phyloP scores from a whole-genome alignment of 1,284 basidiomycete genomes.

The Sphaerobolus stellatus region DNA sequence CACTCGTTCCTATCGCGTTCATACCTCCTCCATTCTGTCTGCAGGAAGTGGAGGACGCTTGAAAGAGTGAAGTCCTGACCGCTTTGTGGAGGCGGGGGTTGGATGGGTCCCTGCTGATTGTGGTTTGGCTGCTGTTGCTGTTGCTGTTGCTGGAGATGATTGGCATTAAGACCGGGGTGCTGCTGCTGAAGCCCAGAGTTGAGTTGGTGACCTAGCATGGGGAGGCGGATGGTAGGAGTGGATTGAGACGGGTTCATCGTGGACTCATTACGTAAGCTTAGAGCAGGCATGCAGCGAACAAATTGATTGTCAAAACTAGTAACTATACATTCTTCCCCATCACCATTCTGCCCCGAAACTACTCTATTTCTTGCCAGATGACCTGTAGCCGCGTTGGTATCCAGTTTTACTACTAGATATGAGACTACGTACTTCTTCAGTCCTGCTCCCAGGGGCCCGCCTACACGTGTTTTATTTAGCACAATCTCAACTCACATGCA shows the following conservation, averaged over 20 bases:
- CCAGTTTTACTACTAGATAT: not conserved
- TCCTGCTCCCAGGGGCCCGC: conserved; percentile 67
- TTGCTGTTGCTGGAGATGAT: conserved; percentile 49
- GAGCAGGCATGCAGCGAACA: conserved; percentile 10
- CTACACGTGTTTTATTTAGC: conserved; percentile 33
- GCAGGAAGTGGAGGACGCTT: conserved; percentile 93
- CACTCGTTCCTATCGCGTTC: conserved; percentile 98
- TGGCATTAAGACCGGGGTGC: conserved; percentile 19
- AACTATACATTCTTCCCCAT: not conserved
- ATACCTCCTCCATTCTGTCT: conserved; percentile 96
- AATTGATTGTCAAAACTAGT: not conserved
- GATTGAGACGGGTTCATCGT: conserved; percentile 20
- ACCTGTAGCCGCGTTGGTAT: conserved; percentile 39
- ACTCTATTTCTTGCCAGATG: conserved; percentile 63
- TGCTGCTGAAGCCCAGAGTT: conserved; percentile 48
- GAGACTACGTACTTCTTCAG: conserved; percentile 68
- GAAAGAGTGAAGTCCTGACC: conserved; percentile 91
- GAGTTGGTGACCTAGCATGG: conserved; percentile 59
- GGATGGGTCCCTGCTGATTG: conserved; percentile 54
- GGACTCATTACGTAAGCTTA: conserved; percentile 2
- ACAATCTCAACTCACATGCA: conserved; percentile 1
- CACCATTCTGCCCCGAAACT: not conserved
- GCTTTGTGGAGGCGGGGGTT: conserved; percentile 74
- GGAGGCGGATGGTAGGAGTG: conserved; percentile 44
- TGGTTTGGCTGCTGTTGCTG: conserved; percentile 39